phyloP scores from a whole-genome alignment of 495 filamentous ascomycete genomes.

The Aspergillus bridgeri region DNA sequence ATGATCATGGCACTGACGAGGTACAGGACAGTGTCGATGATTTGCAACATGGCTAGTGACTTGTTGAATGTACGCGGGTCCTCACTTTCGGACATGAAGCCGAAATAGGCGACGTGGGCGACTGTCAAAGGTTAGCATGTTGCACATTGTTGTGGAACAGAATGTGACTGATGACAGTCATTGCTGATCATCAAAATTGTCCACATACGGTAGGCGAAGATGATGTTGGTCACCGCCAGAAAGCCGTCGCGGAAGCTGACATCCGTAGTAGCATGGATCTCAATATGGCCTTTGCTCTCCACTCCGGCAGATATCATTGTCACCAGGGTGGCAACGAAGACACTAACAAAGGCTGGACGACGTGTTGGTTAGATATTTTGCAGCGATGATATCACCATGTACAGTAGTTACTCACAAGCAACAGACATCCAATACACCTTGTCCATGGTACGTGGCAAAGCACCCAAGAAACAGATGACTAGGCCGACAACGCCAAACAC shows the following conservation, averaged over 20 bases:
- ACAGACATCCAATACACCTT: slow-evolving; percentile 59
- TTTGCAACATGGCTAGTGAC: slow-evolving; percentile 60
- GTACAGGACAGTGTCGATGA: slow-evolving; percentile 64
- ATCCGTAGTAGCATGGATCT: slow-evolving; percentile 16
- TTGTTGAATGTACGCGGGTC: slow-evolving; percentile 62
- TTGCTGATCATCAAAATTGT: not conserved
- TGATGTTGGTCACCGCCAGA: slow-evolving; percentile 34
- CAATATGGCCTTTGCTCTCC: slow-evolving; percentile 22
- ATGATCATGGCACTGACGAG: slow-evolving; percentile 44
- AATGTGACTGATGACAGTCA: not conserved
- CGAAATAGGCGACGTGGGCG: slow-evolving; percentile 69
- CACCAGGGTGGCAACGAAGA: slow-evolving; percentile 63
- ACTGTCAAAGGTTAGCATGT: slow-evolving; percentile 26
- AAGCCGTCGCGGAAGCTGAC: slow-evolving; percentile 28
- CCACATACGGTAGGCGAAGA: slow-evolving; percentile 41
- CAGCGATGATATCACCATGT: not conserved
- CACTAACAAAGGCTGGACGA: slow-evolving; percentile 50
- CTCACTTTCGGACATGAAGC: slow-evolving; percentile 72
- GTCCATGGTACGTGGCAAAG: slow-evolving; percentile 62
- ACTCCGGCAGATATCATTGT: slow-evolving; percentile 65
- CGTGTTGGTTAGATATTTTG: not conserved
- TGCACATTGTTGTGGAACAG: not conserved
- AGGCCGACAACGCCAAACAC: slow-evolving; percentile 63
- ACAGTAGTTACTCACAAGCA: slow-evolving; percentile 33
- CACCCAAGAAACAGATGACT: slow-evolving; percentile 57